Conservation (phyloP, 306 rosid genomes). For the Corylus heterophylla region DNA sequence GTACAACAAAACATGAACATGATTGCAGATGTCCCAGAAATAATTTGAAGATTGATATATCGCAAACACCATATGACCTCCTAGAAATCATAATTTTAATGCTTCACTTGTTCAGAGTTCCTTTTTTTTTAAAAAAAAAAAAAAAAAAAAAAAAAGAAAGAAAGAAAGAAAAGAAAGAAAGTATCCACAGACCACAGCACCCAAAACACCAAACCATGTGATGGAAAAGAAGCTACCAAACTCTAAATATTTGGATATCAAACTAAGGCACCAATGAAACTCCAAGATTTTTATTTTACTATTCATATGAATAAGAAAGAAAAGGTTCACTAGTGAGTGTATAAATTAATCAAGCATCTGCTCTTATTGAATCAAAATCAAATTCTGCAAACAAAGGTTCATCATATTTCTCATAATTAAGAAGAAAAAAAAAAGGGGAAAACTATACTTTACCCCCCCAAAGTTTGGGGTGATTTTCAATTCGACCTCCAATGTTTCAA, state of each 20-base stretch:
- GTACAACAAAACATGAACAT: background rate
- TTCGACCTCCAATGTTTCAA: no score
- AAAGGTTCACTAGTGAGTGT: background rate
- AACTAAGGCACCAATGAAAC: background rate
- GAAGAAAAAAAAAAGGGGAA: background rate
- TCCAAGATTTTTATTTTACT: background rate
- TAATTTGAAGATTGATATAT: background rate
- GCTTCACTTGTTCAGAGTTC: background rate
- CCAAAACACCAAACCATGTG: background rate
- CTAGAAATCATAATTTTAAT: background rate
- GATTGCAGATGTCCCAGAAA: background rate
- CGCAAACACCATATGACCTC: constrained; percentile 1
- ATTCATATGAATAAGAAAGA: background rate
- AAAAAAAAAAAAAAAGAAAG: no score
- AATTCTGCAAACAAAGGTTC: background rate
- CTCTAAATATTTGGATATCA: background rate
- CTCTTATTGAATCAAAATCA: background rate
- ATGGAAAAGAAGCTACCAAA: background rate
- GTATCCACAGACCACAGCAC: background rate
- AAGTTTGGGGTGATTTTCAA: no score
- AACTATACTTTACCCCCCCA: no score
- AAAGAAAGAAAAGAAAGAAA: background rate
- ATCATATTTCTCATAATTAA: background rate
- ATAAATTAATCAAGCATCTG: background rate
- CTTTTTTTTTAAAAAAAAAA: no score